Base-by-base conservation (phyloP, 2,329 filamentous ascomycete species). In the Lomentospora prolificans region DNA sequence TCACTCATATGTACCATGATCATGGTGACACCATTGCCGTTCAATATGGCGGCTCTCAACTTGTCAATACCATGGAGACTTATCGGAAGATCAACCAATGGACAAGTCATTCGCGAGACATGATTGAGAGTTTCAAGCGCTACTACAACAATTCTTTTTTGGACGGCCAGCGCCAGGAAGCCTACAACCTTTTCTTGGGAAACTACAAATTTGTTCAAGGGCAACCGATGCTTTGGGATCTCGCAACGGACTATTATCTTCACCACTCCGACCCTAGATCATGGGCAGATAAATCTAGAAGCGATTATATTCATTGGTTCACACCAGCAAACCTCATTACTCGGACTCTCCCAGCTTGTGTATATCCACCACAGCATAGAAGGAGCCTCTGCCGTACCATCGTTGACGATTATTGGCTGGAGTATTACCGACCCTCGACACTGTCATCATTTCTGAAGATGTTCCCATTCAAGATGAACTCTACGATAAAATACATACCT, bases 61-160 rank as follows among this genome's bases (percentile, higher is more conserved):
- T 99, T 0, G 94, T 99, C 63, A 99, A 99, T 67, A 99, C 94
- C 0, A 97, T 99, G 91, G 91, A 95, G 61, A 99, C 94, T 3
- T 99, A 99, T 69, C 87, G 94, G 57, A 97, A 97, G 71, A 95
- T 96, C 68, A 97, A 97, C 62, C 92, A 97, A 68, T 99, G 94
- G 94, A 95, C 90, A 24, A 96, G 90, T 63, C 90, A 96, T 68
- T 96, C 92, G 2, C 82, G 94, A 61, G 94, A 99, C 69, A 97
- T 99, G 92, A 91, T 99, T 22, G 94, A 99, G 72, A 96, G 90
- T 68, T 96, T 99, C 75, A 99, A 97, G 69, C 83, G 94, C 27
- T 99, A 97, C 69, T 99, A 99, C 70, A 96, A 97, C 72, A 99
- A 99, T 66, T 95, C 92, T 0, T 99, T 99, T 67, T 80, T 99